Evolutionary conservation across 2,329 filamentous ascomycete genomes (phyloP).

Genomic region (Colletotrichum camelliae): DNA sequence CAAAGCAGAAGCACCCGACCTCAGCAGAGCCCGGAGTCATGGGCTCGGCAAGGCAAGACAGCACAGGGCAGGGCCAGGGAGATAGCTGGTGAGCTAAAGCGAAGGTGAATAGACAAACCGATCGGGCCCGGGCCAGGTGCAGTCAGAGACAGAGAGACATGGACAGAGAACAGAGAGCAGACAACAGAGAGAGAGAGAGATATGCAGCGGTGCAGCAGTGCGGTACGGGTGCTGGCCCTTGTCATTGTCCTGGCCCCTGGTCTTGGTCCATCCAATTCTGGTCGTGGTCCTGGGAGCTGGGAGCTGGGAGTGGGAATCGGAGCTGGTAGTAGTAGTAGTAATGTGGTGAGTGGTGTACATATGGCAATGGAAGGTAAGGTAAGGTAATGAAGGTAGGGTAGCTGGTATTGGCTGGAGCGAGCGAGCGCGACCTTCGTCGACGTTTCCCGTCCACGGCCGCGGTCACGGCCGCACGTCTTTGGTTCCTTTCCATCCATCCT

Average conservation of each 20-base stretch:
- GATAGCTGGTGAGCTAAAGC: not conserved
- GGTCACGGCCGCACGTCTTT: not conserved
- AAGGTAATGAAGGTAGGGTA: not conserved
- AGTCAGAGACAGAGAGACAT: not conserved
- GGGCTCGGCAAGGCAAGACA: not conserved
- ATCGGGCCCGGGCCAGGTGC: not conserved
- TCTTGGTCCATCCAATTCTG: not conserved
- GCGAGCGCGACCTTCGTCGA: constrained; percentile 12
- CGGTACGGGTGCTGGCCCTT: not conserved
- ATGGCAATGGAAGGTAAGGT: not conserved
- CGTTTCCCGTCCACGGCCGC: constrained; percentile 13
- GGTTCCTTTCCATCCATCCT: not conserved
- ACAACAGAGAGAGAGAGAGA: not conserved
- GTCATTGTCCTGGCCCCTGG: not conserved
- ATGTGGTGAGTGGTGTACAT: not conserved
- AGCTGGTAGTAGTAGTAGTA: not conserved
- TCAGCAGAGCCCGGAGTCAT: not conserved
- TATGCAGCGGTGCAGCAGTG: not conserved
- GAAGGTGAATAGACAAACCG: not conserved
- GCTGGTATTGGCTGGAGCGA: not conserved
- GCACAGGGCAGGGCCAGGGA: not conserved
- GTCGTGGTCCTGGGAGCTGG: not conserved
- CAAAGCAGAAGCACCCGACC: not conserved
- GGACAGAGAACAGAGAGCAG: not conserved
- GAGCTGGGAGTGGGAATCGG: not conserved